A percentile compares a stretch with the other conserved stretches of the same genome.
Conservation (phyloP, 495 filamentous ascomycete genomes). For the Beverwykella pulmonaria region DNA sequence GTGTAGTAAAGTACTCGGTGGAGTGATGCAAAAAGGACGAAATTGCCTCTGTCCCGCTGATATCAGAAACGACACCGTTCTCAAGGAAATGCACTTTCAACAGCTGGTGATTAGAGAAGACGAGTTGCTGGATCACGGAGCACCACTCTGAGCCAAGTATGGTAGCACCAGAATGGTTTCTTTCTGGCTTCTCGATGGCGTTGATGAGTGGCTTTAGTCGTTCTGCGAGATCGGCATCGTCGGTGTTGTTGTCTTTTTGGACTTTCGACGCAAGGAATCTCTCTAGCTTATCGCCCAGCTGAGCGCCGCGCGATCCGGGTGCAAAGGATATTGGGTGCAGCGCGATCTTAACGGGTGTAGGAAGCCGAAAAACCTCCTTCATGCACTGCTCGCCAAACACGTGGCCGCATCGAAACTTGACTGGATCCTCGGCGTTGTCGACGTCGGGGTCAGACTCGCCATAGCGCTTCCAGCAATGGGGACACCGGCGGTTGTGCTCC, state of each 20-base stretch:
- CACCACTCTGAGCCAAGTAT: background rate
- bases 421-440: constrained; percentile 12
- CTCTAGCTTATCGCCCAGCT: background rate
- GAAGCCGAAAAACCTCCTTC: constrained; percentile 5
- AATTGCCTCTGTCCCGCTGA: background rate
- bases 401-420: constrained; percentile 9
- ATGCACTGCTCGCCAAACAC: constrained; percentile 8
- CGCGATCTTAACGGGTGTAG: background rate
- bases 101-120: background rate
- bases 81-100: constrained; percentile 1
- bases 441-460: constrained; percentile 13
- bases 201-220: background rate
- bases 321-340: background rate
- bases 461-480: constrained; percentile 19
- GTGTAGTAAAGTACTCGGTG: background rate
- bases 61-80: constrained; percentile 1
- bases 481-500: background rate
- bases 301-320: background rate
- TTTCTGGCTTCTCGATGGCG: background rate
- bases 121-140: background rate
- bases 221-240: background rate
- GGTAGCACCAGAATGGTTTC: background rate
- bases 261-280: background rate
- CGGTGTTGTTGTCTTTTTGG: background rate
- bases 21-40: background rate